Evolutionary conservation across 257 asterid species (phyloP), one percentile per base, ranked within the genome.

Genomic region (Nicotiana sylvestris): DNA sequence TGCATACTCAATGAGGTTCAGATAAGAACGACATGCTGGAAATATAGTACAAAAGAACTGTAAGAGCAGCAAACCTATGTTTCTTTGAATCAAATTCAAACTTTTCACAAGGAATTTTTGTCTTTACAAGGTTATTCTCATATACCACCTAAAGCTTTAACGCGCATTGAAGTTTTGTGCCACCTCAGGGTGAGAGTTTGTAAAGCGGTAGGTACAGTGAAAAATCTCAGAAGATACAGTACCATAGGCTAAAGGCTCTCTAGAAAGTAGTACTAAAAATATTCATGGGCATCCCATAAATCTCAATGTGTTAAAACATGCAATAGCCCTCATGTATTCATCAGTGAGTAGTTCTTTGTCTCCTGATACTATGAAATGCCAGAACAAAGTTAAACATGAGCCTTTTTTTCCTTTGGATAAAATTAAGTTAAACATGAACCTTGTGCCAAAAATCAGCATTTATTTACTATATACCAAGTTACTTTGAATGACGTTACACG

Each of bases 181-280:
- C 61, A 46, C 37, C 61, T 49, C 61, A 1, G 51, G 76, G 62
- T 25, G 79, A 35, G 49, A 25, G 15, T 21, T n/a, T 46, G 79
- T 72, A 12, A 46, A 72, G 21, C 7, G 39, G 25, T 72, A 49
- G 25, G 27, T 25, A 25, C 60, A 49, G 39, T 43, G 39, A 74
- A 25, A 21, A 74, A 49, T 46, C 35, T 43, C 58, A 39, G 78
- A 43, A n/a, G 39, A 6, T 46, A 72, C 43, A 12, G 39, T 74
- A 25, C 79, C 79, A 74, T 74, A 57, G 3, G 79, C 79, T 46
- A 5, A 72, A 46, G 79, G 61, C 61, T 72, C 79, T 72, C 12
- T 43, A 43, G 3, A 21, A 57, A 57, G 9, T 43, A 25, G 30
- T n/a, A 60, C 30, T 8, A 60, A 18, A 60, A n/a, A 7, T n/a